Base-by-base conservation (phyloP, 768 basidiomycete species). In the Leccinum rimulosum region DNA sequence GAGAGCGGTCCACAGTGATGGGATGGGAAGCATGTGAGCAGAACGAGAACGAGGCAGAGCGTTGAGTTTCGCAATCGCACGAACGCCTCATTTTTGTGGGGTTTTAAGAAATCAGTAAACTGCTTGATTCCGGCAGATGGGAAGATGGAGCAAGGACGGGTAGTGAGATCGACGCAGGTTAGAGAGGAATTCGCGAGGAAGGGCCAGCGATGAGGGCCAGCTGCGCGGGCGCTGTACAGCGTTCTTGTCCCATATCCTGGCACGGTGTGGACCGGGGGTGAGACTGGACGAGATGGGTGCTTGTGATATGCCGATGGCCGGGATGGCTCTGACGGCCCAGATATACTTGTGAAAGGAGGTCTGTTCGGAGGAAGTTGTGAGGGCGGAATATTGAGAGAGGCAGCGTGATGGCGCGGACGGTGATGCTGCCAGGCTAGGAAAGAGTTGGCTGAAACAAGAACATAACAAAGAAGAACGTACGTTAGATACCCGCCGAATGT, bases 11-110 rank as follows among this genome's bases (percentile, higher is more conserved):
- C 72, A 79, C 9, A 72, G 45, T 1, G 76, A 74, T 6, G 78
- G 78, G 10, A 76, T 28, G 6, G 78, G 78, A 1, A 77, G 57
- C 28, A 68, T 2, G 77, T 77, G 55, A 75, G 64, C n/a, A 79
- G 59, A 9, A 72, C 57, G 22, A 75, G 66, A 14, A 72, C 56
- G 31, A 79, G 68, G 50, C 66, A 70, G 22, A 78, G 62, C 2
- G 70, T 64, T 28, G 76, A 77, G 50, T 70, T 77, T 45, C 78
- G 77, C 51, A 79, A 63, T 52, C 78, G 71, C n/a, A 76, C 56
- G 7, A 71, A 55, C 2, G 77, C 77, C 56, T 79, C 77, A 48
- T 67, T 70, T 52, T 70, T 75, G 22, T 72, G 45, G 2, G 76
- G 78, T 60, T 75, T 79, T 30, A 68, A 66, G 36, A 68, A 63